Evolutionary conservation across 176 grass and related monocot species (phyloP), one percentile per base, ranked within the genome.

Genomic region (Leersia perrieri): DNA sequence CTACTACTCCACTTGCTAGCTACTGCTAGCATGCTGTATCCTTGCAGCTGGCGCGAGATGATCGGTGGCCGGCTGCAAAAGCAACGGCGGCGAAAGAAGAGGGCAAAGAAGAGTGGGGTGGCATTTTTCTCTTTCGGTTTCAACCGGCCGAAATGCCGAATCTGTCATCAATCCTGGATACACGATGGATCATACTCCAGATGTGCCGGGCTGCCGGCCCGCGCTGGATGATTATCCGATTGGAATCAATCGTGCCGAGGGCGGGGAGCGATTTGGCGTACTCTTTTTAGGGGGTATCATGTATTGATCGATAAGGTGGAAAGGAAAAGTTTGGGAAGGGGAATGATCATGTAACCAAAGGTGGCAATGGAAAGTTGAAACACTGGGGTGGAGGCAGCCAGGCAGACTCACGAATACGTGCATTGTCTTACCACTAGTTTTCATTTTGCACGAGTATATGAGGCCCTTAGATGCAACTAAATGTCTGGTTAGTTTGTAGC

Each of bases 221-320:
- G 47, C 47, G 34, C 11, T 18, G 61, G 33, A 66, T 78, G 14
- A n/a, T 68, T 77, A 77, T 77, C 75, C 27, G 16, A 26, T 44
- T 0, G 33, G 74, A 22, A 63, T 40, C 33, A 22, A 57, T 57
- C n/a, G 66, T 5, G 36, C 1, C 13, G 72, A 31, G 22, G 22
- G 72, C 53, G 53, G 53, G 53, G 8, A 57, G 20, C 22, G 53
- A 57, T n/a, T 57, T 57, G 53, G 20, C 5, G 20, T 8, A 2
- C 6, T 38, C 20, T 20, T 20, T 49, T 5, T 5, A 18, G 45
- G 6, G 20, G 20, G 49, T 22, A 55, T 55, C 30, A 61, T 27
- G 63, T n/a, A 53, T n/a, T 53, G 49, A 16, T 53, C 49, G 2
- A 53, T 53, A 16, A n/a, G 49, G 49, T 53, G 49, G 49, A 53